Evolutionary conservation across 2,329 filamentous ascomycete genomes (phyloP).

Genomic region (Cercospora sojina): DNA sequence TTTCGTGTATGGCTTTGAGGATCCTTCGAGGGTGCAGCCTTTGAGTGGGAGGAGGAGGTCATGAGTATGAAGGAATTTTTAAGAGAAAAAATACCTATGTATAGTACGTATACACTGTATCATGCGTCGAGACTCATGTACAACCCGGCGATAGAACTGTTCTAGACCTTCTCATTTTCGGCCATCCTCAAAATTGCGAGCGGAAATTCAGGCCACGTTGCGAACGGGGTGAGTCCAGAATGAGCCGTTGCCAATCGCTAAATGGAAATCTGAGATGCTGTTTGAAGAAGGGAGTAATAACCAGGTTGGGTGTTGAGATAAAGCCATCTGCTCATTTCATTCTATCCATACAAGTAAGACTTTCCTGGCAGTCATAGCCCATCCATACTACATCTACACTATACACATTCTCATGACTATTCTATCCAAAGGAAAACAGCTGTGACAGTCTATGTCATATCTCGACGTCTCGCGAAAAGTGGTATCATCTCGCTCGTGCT

Average conservation of each 20-base stretch:
- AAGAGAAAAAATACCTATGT: no score
- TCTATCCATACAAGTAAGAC: background rate
- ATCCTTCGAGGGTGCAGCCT: conserved; percentile 23
- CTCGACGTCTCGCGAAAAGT: background rate
- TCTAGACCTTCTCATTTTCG: background rate
- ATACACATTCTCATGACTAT: background rate
- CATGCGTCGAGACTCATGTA: no score
- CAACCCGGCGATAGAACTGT: background rate
- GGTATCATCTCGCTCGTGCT: background rate
- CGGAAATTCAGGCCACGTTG: background rate
- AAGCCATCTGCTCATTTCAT: background rate
- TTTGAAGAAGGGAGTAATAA: no score
- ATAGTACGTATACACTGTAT: no score
- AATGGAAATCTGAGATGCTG: no score
- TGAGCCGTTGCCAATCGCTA: background rate
- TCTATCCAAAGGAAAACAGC: background rate
- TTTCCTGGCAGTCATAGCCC: background rate
- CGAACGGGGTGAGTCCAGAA: background rate
- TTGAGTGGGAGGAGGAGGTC: conserved; percentile 3
- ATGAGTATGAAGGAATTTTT: background rate
- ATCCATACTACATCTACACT: background rate
- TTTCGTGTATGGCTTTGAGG: conserved; percentile 18
- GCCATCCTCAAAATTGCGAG: background rate
- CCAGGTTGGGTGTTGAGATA: no score
- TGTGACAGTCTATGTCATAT: background rate